Evolutionary conservation across 345 rosid genomes (phyloP), one percentile per base, ranked within the genome.

Genomic region (Pugionium dolabratum): DNA sequence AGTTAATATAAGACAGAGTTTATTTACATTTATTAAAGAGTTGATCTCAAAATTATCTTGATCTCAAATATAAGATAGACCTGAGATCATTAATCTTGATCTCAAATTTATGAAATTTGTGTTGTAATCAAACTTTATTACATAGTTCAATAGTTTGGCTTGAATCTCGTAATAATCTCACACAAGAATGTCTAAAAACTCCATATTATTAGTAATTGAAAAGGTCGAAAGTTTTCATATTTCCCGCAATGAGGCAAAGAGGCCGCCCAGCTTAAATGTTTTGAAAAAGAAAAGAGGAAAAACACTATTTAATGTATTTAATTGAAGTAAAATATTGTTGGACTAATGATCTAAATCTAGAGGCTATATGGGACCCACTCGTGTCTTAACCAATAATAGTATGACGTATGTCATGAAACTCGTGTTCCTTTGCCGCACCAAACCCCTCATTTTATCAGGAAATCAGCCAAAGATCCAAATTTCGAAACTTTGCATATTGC

Each of bases 211-310:
- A 29, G 7, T 4, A 43, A 7, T 18, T 25, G 37, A 57, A 36
- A 57, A n/a, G 3, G 27, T 39, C 6, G 31, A 34, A 54, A 4
- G 0, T 37, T 70, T 62, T 62, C 31, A 63, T 33, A 54, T 62
- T 66, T 73, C 67, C 68, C 67, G 67, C 72, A 66, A 66, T 30
- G 43, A 37, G 26, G 72, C 25, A 54, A 37, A 73, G 44, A 37
- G 59, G 25, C 39, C 72, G 76, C 76, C 54, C n/a, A 54, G 59
- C 39, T 54, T 5, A 74, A 74, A 68, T 41, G 62, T 54, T 67
- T 74, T 62, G 68, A 56, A 74, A 59, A 41, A 7, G 4, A 27
- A 30, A 8, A 74, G 53, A 41, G 3, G 4, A 27, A 30, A 8
- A 9, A 59, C 58, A 28, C 25, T 31, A 7, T 8, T 29, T 68